Evolutionary conservation across 768 basidiomycete species (phyloP).

Genomic region (Calocybe gangraenosa): DNA sequence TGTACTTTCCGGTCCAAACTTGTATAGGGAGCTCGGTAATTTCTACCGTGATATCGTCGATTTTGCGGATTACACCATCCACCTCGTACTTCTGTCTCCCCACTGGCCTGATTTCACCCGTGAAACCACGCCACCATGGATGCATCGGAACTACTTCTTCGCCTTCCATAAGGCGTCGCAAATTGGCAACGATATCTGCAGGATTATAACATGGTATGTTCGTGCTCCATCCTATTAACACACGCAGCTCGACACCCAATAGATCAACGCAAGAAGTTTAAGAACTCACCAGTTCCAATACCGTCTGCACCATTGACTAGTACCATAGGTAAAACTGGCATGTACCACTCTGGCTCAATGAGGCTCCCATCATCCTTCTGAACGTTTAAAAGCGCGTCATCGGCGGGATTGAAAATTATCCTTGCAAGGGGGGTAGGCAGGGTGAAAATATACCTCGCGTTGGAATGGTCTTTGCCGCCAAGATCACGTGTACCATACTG

Average conservation of each 20-base stretch:
- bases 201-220: conserved; percentile 91
- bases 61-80: conserved; percentile 65
- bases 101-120: conserved; percentile 77
- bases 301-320: conserved; percentile 95
- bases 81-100: conserved; percentile 87
- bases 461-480: conserved; percentile 96
- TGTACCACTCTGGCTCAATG: conserved; percentile 94
- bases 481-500: conserved; percentile 93
- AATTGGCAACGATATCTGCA: conserved; percentile 80
- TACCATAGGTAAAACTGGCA: conserved; percentile 85
- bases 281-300: conserved; percentile 82
- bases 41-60: conserved; percentile 87
- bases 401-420: conserved; percentile 72
- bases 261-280: not conserved
- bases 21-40: conserved; percentile 95
- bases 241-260: conserved; percentile 1
- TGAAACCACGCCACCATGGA: conserved; percentile 98
- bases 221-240: conserved; percentile 89
- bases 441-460: conserved; percentile 95
- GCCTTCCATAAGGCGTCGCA: conserved; percentile 80
- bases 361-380: conserved; percentile 80
- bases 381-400: conserved; percentile 81
- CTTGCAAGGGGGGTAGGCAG: conserved; percentile 71
- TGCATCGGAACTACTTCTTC: conserved; percentile 83
- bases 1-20: conserved; percentile 91